These are phyloP conservation scores for Chlorella sp. DNA, from an alignment of 139 green algal species.

Conservation along the genomic window DNA sequence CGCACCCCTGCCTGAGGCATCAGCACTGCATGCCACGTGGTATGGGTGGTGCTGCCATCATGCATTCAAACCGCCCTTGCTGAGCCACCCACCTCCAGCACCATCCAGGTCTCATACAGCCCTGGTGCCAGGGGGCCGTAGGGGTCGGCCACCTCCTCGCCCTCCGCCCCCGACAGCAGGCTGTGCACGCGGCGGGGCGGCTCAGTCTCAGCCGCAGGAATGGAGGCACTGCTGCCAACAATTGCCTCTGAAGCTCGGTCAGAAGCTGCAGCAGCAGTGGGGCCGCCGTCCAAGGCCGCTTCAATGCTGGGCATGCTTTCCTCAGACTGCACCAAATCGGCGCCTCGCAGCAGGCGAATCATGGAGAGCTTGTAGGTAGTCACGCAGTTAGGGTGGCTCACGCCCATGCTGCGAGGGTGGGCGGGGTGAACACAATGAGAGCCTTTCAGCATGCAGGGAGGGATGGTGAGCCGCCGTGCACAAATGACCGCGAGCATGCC, in stretches of 20 bases:
- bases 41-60: neutral
- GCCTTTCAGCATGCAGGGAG: no score
- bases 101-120: conserved; percentile 38
- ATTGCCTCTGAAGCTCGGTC: no score
- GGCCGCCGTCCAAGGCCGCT: no score
- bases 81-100: neutral
- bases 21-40: no score
- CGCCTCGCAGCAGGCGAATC: neutral
- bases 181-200: neutral
- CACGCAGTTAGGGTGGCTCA: conserved; percentile 40
- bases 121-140: conserved; percentile 7
- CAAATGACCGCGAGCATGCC: no score
- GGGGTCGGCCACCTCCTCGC: neutral
- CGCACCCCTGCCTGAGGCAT: no score
- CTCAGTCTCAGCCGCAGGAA: neutral
- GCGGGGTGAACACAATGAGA: no score
- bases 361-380: conserved; percentile 9
- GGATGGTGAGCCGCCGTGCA: neutral
- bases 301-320: no score
- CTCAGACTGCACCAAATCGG: neutral
- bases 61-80: neutral
- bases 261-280: no score
- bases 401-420: conserved; percentile 2
- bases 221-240: neutral
- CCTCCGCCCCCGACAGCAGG: conserved; percentile 4